phyloP scores from a whole-genome alignment of 2,329 filamentous ascomycete species.

The Fusarium coffeatum region DNA sequence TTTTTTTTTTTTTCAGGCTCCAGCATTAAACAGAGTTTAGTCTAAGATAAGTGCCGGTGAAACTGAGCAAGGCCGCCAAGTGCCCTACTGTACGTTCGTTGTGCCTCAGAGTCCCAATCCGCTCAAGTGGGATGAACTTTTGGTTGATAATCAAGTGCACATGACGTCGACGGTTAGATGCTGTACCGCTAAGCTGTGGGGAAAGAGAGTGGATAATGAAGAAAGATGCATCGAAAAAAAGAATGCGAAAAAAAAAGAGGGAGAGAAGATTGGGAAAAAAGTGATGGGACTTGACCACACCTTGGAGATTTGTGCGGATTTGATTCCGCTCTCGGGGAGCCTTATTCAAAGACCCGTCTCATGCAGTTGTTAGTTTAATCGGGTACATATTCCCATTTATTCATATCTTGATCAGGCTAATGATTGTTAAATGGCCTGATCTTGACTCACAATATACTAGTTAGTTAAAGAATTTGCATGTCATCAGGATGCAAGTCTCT shows the following conservation, averaged over 20 bases:
- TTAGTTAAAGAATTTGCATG: background rate
- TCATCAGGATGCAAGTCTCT: background rate
- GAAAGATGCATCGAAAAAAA: background rate
- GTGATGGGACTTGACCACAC: constrained; percentile 3
- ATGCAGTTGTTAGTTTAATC: background rate
- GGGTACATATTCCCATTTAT: background rate
- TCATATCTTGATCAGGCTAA: background rate
- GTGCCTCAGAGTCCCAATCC: background rate
- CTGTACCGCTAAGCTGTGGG: constrained; percentile 11
- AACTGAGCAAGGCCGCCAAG: constrained; percentile 8
- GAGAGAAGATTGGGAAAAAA: background rate
- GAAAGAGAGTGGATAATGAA: constrained; percentile 9
- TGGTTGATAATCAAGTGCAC: constrained; percentile 11
- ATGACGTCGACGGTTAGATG: constrained; percentile 40
- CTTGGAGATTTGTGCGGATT: constrained; percentile 9
- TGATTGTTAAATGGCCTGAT: constrained; percentile 3
- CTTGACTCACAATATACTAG: background rate
- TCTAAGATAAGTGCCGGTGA: constrained; percentile 23
- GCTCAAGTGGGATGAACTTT: constrained; percentile 5
- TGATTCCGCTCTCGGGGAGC: constrained; percentile 17
- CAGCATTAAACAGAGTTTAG: constrained; percentile 27
- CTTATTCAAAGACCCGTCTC: background rate
- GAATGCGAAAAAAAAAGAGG: constrained; percentile 9
- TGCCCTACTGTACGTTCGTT: background rate
- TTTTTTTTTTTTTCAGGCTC: too few species aligned